phyloP scores from a whole-genome alignment of 768 basidiomycete genomes.

The Boletus fagicola region DNA sequence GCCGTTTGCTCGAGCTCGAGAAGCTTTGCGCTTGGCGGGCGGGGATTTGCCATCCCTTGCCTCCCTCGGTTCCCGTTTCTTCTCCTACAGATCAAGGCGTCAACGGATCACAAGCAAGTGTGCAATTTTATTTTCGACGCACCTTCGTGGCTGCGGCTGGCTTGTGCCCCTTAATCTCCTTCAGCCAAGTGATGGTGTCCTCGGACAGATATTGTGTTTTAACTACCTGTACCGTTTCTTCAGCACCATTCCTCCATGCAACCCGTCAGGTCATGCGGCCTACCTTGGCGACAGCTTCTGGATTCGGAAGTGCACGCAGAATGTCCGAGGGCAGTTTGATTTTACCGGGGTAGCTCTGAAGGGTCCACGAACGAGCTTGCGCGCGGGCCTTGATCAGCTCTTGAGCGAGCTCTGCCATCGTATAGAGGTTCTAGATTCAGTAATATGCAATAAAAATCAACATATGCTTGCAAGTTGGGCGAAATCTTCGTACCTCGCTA shows the following conservation, averaged over 20 bases:
- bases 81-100: conserved; percentile 32
- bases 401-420: conserved; percentile 85
- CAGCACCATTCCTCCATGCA: neutral
- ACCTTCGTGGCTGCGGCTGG: conserved; percentile 32
- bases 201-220: conserved; percentile 69
- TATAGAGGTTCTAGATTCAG: conserved; percentile 72
- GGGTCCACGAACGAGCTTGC: conserved; percentile 63
- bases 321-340: conserved; percentile 81
- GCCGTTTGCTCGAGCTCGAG: conserved; percentile 32
- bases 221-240: conserved; percentile 48
- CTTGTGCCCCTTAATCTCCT: conserved; percentile 43
- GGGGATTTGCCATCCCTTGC: conserved; percentile 51
- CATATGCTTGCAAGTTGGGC: neutral
- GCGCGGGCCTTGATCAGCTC: conserved; percentile 74
- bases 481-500: conserved; percentile 55
- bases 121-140: conserved; percentile 6
- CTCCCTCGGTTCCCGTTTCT: conserved; percentile 37
- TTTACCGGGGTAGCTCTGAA: conserved; percentile 79
- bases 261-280: neutral
- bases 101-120: conserved; percentile 5
- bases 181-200: conserved; percentile 56
- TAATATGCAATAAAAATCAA: neutral
- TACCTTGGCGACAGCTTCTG: conserved; percentile 67
- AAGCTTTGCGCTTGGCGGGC: conserved; percentile 53
- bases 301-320: conserved; percentile 63